Evolutionary conservation across 306 rosid genomes (phyloP).

Genomic region (Phaseolus lunatus): DNA sequence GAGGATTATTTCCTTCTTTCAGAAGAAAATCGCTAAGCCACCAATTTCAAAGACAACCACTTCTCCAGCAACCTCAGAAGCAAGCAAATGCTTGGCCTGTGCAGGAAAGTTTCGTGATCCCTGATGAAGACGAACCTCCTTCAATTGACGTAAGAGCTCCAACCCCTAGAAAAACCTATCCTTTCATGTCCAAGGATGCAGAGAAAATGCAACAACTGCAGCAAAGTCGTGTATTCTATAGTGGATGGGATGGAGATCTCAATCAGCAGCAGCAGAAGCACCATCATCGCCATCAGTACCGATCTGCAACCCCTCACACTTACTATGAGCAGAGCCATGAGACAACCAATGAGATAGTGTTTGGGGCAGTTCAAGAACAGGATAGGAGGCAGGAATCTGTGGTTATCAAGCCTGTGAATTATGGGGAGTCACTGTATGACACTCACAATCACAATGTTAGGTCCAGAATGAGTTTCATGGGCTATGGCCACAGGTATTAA

Average conservation of each 20-base stretch:
- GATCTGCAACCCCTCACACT: constrained; percentile 68
- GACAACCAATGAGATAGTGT: constrained; percentile 74
- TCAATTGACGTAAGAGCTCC: constrained; percentile 75
- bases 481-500: constrained; percentile 61
- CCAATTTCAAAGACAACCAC: constrained; percentile 54
- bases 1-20: constrained; percentile 72
- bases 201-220: constrained; percentile 79
- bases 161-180: constrained; percentile 86
- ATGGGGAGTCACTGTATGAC: constrained; percentile 62
- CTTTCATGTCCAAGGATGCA: constrained; percentile 89
- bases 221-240: constrained; percentile 75
- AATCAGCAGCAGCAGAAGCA: constrained; percentile 51
- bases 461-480: constrained; percentile 53
- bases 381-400: constrained; percentile 51
- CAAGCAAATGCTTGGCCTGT: constrained; percentile 72
- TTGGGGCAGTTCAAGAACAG: constrained; percentile 91
- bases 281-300: constrained; percentile 73
- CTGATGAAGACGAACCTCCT: constrained; percentile 88
- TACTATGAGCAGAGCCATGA: constrained; percentile 69
- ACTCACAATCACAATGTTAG: constrained; percentile 63
- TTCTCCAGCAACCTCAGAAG: constrained; percentile 55
- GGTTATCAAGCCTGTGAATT: constrained; percentile 70
- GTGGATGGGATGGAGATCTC: constrained; percentile 71
- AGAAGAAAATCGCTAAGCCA: constrained; percentile 56
- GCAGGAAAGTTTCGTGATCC: constrained; percentile 88